These are phyloP conservation scores for Guyanaporus albipodus DNA, from an alignment of 768 basidiomycete species.

Conservation along the genomic window DNA sequence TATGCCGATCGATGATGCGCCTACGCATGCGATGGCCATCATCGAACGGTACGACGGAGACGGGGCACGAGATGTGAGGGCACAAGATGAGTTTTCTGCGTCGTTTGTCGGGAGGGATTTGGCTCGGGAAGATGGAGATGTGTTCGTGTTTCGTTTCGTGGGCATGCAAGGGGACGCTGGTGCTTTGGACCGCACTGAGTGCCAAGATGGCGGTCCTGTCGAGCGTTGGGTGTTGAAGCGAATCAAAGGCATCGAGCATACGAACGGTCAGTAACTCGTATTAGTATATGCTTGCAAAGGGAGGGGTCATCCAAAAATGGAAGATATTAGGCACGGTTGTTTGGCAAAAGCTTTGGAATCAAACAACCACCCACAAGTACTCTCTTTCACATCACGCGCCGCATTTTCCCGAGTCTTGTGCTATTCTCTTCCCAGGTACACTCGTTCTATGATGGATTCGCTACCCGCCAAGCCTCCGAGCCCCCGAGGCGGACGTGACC, in stretches of 20 bases:
- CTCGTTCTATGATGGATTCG: conserved; percentile 11
- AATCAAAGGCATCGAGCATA: no score
- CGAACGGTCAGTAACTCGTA: no score
- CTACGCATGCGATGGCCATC: background rate
- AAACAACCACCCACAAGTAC: conserved; percentile 27
- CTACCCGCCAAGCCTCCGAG: conserved; percentile 17
- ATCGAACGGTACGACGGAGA: conserved; percentile 11
- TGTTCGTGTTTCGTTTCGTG: conserved; percentile 17
- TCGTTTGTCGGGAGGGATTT: conserved; percentile 16
- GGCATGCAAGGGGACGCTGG: no score
- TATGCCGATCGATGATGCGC: conserved; percentile 17
- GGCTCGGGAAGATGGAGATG: background rate
- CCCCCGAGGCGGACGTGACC: conserved; percentile 15
- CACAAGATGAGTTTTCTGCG: no score
- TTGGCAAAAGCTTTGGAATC: conserved; percentile 24
- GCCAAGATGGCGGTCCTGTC: background rate
- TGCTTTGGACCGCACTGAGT: no score
- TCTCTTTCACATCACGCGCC: background rate
- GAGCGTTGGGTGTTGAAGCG: conserved; percentile 14
- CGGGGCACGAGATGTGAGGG: background rate
- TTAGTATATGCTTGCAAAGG: no score
- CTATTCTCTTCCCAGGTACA: no score
- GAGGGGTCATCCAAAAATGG: background rate
- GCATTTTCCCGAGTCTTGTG: background rate
- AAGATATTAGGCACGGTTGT: no score